Evolutionary conservation across 306 rosid genomes (phyloP).

Genomic region (Sesbania bispinosa): DNA sequence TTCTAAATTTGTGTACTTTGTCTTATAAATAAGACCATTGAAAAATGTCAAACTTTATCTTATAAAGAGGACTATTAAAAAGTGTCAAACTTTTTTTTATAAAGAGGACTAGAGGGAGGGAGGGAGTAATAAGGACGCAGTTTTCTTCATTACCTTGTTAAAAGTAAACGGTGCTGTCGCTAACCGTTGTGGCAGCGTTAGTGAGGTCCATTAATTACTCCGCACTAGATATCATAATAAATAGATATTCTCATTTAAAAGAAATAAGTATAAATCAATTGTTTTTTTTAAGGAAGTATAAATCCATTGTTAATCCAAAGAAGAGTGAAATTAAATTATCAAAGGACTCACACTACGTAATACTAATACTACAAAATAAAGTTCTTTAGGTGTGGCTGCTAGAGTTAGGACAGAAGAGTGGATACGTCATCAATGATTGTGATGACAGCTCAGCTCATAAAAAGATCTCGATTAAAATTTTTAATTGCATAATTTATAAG

Average conservation of each 20-base stretch:
- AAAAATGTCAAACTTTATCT: no score
- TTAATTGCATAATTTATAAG: not conserved
- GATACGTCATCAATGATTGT: constrained; percentile 23
- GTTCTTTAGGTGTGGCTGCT: constrained; percentile 3
- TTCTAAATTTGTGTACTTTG: no score
- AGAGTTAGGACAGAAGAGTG: not conserved
- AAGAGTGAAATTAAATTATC: not conserved
- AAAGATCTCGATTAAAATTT: not conserved
- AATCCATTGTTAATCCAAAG: not conserved
- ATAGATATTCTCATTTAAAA: no score
- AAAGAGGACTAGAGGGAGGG: no score
- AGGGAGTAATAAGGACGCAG: not conserved
- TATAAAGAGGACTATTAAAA: no score
- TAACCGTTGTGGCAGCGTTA: not conserved
- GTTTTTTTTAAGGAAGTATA: no score
- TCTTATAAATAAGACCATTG: no score
- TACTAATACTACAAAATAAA: not conserved
- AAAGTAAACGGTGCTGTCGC: constrained; percentile 13
- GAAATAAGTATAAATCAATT: no score
- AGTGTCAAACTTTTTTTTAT: no score
- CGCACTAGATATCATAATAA: not conserved
- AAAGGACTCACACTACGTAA: not conserved
- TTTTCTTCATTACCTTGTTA: not conserved
- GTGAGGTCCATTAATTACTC: not conserved
- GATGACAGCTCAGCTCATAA: not conserved